phyloP scores from a whole-genome alignment of 208 protist genomes.

The Trypanosoma melophagium region DNA sequence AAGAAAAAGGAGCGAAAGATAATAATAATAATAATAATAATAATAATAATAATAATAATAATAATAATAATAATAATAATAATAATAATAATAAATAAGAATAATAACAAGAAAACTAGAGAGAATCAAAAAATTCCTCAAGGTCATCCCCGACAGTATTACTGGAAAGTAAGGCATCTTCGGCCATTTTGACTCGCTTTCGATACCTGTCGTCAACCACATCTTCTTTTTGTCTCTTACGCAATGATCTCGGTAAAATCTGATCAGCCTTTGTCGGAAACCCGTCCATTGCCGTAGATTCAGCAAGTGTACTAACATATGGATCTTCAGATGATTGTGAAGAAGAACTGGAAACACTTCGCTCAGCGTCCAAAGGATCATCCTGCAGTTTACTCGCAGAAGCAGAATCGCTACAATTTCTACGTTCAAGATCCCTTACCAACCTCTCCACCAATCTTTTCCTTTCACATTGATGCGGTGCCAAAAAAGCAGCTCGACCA shows the following conservation, averaged over 20 bases:
- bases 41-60: slow-evolving; percentile 17
- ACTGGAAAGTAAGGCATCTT: slow-evolving; percentile 44
- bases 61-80: slow-evolving; percentile 7
- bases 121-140: slow-evolving; percentile 59
- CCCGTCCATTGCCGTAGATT: neutral
- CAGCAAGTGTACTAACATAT: slow-evolving; percentile 5
- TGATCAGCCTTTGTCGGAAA: slow-evolving; percentile 13
- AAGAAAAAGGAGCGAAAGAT: neutral
- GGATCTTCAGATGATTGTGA: slow-evolving; percentile 13
- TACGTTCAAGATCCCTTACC: slow-evolving; percentile 34
- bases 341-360: slow-evolving; percentile 13
- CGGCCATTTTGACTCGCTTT: slow-evolving; percentile 40
- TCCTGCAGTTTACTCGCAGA: neutral
- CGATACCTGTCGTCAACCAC: slow-evolving; percentile 1
- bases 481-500: slow-evolving; percentile 48
- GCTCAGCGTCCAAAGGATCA: neutral
- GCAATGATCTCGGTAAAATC: slow-evolving; percentile 30
- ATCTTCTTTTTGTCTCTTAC: slow-evolving; percentile 7
- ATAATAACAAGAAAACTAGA: slow-evolving; percentile 21
- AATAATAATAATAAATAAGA: too few species aligned
- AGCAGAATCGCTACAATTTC: neutral
- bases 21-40: slow-evolving; percentile 20
- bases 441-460: slow-evolving; percentile 63
- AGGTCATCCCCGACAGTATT: slow-evolving; percentile 38
- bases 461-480: slow-evolving; percentile 70